phyloP scores from a whole-genome alignment of 1,284 basidiomycete genomes.

The Trichosporon ovoides region DNA sequence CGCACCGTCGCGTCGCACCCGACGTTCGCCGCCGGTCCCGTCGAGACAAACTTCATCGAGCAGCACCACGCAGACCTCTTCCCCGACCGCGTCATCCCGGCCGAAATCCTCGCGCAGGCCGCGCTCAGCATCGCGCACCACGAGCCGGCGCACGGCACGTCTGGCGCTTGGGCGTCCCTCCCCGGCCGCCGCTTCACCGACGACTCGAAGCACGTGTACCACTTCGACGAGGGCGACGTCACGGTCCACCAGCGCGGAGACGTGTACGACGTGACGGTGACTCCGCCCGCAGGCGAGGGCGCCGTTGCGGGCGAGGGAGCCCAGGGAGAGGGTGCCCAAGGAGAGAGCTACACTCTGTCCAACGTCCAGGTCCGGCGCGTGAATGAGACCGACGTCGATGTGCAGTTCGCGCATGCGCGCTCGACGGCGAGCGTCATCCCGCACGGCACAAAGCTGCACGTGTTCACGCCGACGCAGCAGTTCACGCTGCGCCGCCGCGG shows the following conservation, averaged over 20 bases:
- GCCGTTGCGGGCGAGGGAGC: too few species aligned
- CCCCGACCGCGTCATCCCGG: slow-evolving; percentile 58
- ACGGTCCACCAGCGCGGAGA: slow-evolving; percentile 18
- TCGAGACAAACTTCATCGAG: slow-evolving; percentile 88
- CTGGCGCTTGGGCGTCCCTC: slow-evolving; percentile 59
- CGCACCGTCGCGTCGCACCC: slow-evolving; percentile 67
- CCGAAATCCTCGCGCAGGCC: slow-evolving; percentile 67
- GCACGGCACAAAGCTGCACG: slow-evolving; percentile 35
- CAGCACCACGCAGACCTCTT: slow-evolving; percentile 66
- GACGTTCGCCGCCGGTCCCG: slow-evolving; percentile 70
- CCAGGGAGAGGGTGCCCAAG: too few species aligned
- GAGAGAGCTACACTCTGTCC: slow-evolving; percentile 10
- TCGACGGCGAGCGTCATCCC: slow-evolving; percentile 32
- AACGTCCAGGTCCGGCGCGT: slow-evolving; percentile 15
- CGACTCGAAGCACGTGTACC: slow-evolving; percentile 17
- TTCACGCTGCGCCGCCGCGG: slow-evolving; percentile 25
- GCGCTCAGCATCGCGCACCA: slow-evolving; percentile 69
- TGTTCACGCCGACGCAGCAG: slow-evolving; percentile 33
- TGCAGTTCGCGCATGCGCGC: slow-evolving; percentile 23
- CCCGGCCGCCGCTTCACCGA: slow-evolving; percentile 67
- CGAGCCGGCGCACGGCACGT: slow-evolving; percentile 47
- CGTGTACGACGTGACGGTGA: slow-evolving; percentile 23
- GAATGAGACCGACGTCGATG: slow-evolving; percentile 28
- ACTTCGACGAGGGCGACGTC: slow-evolving; percentile 32
- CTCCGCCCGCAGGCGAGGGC: slow-evolving; percentile 8